Conservation (phyloP, 2,329 filamentous ascomycete genomes). For the Xylariaceae sp. region DNA sequence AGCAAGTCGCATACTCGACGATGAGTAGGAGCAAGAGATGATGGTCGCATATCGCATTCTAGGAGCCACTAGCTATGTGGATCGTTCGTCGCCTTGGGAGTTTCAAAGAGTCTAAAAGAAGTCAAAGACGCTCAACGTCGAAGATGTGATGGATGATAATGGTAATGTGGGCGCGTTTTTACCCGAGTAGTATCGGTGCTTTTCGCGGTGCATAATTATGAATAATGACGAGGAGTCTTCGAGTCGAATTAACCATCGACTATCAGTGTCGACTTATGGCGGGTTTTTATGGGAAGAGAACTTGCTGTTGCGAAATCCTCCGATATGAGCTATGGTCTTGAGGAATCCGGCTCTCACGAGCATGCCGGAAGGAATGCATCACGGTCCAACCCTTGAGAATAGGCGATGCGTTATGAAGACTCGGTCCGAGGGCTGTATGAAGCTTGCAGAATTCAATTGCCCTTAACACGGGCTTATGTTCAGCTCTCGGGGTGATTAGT, state of each 20-base stretch:
- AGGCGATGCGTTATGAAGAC: background rate
- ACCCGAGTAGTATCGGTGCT: constrained; percentile 5
- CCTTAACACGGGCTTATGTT: too few relatives aligned
- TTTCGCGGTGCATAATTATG: constrained; percentile 1
- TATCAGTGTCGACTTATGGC: background rate
- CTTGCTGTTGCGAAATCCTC: background rate
- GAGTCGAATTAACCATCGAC: background rate
- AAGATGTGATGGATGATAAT: constrained; percentile 4
- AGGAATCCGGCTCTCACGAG: background rate
- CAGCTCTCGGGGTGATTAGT: too few relatives aligned
- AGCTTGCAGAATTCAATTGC: too few relatives aligned
- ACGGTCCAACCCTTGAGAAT: background rate
- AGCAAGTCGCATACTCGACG: constrained; percentile 84
- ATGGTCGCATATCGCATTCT: background rate
- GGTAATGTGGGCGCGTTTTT: constrained; percentile 12
- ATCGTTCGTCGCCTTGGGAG: background rate
- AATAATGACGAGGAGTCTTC: background rate
- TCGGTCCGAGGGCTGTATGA: background rate
- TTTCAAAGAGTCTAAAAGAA: background rate
- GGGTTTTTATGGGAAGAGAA: background rate
- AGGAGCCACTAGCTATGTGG: background rate
- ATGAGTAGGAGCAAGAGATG: constrained; percentile 42
- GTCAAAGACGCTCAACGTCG: background rate
- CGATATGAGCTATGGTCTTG: background rate
- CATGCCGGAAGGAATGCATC: background rate